Conservation (phyloP, 2,329 filamentous ascomycete genomes). For the Zarea fungicola region DNA sequence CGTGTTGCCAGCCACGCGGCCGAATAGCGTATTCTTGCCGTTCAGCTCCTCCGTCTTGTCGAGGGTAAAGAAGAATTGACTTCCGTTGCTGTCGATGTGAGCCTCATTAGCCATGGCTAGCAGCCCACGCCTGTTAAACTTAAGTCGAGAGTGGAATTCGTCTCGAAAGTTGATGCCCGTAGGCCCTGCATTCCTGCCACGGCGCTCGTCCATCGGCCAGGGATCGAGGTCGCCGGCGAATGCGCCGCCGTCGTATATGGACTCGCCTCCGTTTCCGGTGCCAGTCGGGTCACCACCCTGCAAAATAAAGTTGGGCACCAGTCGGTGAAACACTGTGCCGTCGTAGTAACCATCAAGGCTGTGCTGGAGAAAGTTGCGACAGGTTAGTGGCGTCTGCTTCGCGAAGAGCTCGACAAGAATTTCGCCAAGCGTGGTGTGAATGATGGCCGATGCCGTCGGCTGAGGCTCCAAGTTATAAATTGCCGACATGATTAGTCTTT, state of each 20-base stretch:
- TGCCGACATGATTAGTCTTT: conserved; percentile 61
- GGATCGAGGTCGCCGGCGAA: conserved; percentile 68
- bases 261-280: conserved; percentile 85
- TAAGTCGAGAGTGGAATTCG: conserved; percentile 86
- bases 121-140: conserved; percentile 85
- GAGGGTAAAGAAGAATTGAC: conserved; percentile 95
- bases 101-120: conserved; percentile 96
- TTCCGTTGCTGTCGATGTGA: conserved; percentile 73
- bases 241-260: conserved; percentile 82
- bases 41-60: conserved; percentile 80
- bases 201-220: conserved; percentile 61
- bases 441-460: conserved; percentile 83
- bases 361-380: conserved; percentile 92
- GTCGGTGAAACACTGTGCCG: conserved; percentile 86
- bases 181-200: conserved; percentile 55
- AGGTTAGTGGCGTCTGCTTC: conserved; percentile 85
- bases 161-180: conserved; percentile 64
- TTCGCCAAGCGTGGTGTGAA: conserved; percentile 87
- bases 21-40: conserved; percentile 90
- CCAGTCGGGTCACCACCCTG: conserved; percentile 94
- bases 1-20: conserved; percentile 84
- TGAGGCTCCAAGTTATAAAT: conserved; percentile 94
- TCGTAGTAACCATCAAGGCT: conserved; percentile 95
- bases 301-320: conserved; percentile 86
- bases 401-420: conserved; percentile 91